Base-by-base conservation (phyloP, 495 filamentous ascomycete genomes). In the Elasticomyces elasticus region DNA sequence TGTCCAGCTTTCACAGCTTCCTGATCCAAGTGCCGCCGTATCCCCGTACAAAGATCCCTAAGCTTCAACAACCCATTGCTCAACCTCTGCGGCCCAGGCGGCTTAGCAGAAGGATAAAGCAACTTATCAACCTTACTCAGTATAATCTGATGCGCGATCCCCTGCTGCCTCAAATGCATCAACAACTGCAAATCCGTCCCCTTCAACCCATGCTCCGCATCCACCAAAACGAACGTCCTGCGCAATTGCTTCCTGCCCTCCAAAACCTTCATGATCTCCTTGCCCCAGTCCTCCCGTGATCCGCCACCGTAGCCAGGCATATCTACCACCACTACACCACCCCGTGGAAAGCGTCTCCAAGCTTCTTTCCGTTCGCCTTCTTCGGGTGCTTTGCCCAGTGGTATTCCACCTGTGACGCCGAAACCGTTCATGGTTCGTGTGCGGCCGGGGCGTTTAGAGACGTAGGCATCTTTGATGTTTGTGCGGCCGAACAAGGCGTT, bases 281-380 rank as follows among this genome's bases (percentile, higher is more conserved):
- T 68, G 1, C 92, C 92, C 91, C 91, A 96, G 58, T 83, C 84
- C 37, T 75, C 66, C 41, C 79, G 71, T 63, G 84, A 87, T 5
- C 79, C 85, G 50, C 84, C 75, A 4, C 94, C 92, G 63, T 98
- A 98, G 1, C 92, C 94, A 6, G 92, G 94, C 87, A 94, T 91
- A 68, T 98, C 94, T 31, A 95, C 71, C 11, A 92, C 61, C 7
- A 81, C 72, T 46, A 94, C 64, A 12, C 79, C 73, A 49, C 83
- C 76, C 26, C 61, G 41, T 15, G 56, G 46, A 43, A 57, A 59
- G 17, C 60, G 53, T 27, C 53, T 48, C 47, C 49, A 48, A 38
- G 43, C 51, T 15, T 31, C 58, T 54, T 67, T 50, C 55, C 73
- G 54, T 76, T 74, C 26, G 65, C 69, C 27, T 51, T 22, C 60